Evolutionary conservation across 2,329 filamentous ascomycete species (phyloP), one percentile per base, ranked within the genome.

Genomic region (Daldinia sp.): DNA sequence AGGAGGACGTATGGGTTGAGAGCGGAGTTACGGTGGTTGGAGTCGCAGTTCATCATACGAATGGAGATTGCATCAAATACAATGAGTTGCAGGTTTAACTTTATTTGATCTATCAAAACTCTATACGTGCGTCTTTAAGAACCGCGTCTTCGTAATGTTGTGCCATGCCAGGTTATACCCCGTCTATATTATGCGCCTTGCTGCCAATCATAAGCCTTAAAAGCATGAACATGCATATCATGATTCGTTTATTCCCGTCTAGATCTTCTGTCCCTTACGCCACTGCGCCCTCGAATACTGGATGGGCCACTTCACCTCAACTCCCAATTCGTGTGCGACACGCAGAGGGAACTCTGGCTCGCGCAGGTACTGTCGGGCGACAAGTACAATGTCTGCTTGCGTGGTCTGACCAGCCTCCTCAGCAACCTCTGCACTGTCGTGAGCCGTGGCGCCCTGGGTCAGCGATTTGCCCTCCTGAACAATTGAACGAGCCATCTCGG

Each of bases 341-440:
- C 87, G 85, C 80, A 93, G 88, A 7, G 93, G 91, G 77, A 94
- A 89, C 65, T 92, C 90, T 0, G 94, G 92, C 76, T 97, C 93
- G 78, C 93, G 89, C 81, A 97, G 85, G 80, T 96, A 96, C 75
- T 92, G 90, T 63, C 93, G 85, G 0, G 88, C 94, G 1, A 91
- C 85, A 18, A 95, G 84, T 0, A 91, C 89, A n/a, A 94, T 79
- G 76, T 98, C 94, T 0, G 86, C 88, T 76, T 83, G 81, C 15
- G 84, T 75, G 72, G 67, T 74, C 57, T 74, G 75, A 5, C 82
- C 82, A 2, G 79, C 60, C 73, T 82, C 81, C 61, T 78, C 77
- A 56, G 81, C 79, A 4, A 83, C 77, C 75, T 82, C 81, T 20
- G 83, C 73, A 6, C 73, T 76, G 20, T 65, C 89, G 74, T 69